A percentile compares a stretch with the other conserved stretches of the same genome.
These are phyloP conservation scores for Backusella tuberculispora DNA, from an alignment of 192 early-diverging fungal genomes.

Conservation along the genomic window DNA sequence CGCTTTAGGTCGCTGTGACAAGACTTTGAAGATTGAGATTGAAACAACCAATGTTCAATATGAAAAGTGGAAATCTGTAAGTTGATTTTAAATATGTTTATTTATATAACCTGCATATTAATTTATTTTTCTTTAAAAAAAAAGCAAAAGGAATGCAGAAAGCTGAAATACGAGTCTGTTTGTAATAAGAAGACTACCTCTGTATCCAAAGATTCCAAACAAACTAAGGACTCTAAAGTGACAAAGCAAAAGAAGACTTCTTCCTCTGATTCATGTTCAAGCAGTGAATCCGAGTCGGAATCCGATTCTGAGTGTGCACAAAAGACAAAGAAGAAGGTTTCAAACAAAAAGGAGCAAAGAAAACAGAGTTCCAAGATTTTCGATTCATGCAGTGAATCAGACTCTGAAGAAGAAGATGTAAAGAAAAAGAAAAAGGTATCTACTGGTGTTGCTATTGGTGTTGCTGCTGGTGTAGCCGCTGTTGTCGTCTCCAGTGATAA, in stretches of 20 bases:
- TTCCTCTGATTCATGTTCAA: not conserved
- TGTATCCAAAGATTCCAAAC: not conserved
- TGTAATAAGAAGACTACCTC: not conserved
- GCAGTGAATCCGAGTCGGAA: not conserved
- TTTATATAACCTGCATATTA: not conserved
- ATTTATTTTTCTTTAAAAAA: constrained; percentile 6
- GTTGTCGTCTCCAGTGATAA: not conserved
- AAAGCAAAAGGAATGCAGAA: not conserved
- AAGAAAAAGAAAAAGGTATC: not conserved
- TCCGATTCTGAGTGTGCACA: not conserved
- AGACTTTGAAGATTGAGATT: constrained; percentile 11
- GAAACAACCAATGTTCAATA: not conserved
- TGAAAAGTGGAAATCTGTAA: constrained; percentile 17
- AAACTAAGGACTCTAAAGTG: constrained; percentile 1
- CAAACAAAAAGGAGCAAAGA: not conserved
- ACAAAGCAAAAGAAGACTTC: not conserved
- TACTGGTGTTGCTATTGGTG: not conserved
- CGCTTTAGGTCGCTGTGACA: constrained; percentile 14
- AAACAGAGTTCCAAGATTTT: not conserved
- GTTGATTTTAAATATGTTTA: not conserved
- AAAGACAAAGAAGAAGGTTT: constrained; percentile 14
- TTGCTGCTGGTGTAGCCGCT: too few relatives aligned
- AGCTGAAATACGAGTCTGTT: not conserved
- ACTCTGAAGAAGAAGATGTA: not conserved
- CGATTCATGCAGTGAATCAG: too few relatives aligned